Evolutionary conservation across 148 eudicot species (phyloP).

Genomic region (Salicornia ramosissima): DNA sequence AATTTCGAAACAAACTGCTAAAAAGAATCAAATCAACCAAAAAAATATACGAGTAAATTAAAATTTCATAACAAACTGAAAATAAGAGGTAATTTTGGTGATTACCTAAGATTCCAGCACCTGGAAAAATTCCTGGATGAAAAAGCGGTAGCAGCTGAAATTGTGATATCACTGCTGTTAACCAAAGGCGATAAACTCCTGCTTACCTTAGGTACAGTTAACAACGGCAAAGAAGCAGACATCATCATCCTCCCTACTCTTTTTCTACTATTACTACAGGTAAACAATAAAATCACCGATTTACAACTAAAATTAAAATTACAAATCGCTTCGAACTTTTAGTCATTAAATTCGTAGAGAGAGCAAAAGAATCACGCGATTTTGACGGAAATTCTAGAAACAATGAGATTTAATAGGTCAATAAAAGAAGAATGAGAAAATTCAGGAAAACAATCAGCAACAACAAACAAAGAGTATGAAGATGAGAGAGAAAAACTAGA

Average conservation of each 20-base stretch:
- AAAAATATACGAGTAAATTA: not conserved
- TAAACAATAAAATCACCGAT: not conserved
- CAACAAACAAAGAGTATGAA: not conserved
- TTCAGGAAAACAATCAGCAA: constrained; percentile 1
- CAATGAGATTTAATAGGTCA: not conserved
- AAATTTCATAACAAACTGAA: not conserved
- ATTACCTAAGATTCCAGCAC: constrained; percentile 18
- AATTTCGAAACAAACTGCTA: not conserved
- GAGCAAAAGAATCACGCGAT: not conserved
- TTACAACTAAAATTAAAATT: not conserved
- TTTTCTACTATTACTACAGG: not conserved
- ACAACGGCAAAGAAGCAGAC: constrained; percentile 21
- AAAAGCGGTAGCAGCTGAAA: constrained; percentile 11
- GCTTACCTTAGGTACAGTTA: constrained; percentile 14
- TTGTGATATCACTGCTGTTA: not conserved
- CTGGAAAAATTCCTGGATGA: constrained; percentile 3
- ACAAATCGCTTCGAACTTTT: not conserved
- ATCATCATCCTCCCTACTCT: constrained; percentile 11
- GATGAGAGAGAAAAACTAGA: not conserved
- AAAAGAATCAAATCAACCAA: not conserved
- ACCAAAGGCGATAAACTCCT: not conserved
- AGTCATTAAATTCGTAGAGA: not conserved
- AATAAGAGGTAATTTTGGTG: not conserved
- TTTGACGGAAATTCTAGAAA: constrained; percentile 1
- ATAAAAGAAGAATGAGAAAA: not conserved